A percentile compares a stretch with the other conserved stretches of the same genome.
phyloP scores from a whole-genome alignment of 176 grass and related monocot genomes.

The Olyra latifolia region DNA sequence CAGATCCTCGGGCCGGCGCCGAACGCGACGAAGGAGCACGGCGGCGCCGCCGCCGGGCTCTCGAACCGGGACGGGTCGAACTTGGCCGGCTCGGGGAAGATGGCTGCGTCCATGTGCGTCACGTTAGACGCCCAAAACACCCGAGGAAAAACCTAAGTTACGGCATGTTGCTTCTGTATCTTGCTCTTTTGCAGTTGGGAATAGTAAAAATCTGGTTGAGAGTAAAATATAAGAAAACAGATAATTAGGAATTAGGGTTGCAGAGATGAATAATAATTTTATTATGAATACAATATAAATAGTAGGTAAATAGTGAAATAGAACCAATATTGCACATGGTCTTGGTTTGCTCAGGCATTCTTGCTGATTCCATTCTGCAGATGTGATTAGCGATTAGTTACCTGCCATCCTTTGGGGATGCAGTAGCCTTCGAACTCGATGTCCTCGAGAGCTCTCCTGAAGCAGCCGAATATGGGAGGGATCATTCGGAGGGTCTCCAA shows the following conservation, averaged over 20 bases:
- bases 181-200: too few relatives aligned
- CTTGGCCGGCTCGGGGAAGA: conserved; percentile 42
- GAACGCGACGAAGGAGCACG: conserved; percentile 51
- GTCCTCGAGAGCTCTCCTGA: conserved; percentile 31
- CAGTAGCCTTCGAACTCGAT: conserved; percentile 42
- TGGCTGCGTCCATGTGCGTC: conserved; percentile 43
- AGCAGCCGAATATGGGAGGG: conserved; percentile 45
- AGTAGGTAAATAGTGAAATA: too few relatives aligned
- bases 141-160: conserved; percentile 13
- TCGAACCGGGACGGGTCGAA: conserved; percentile 54
- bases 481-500: conserved; percentile 43
- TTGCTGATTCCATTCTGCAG: too few relatives aligned
- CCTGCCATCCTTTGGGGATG: conserved; percentile 59
- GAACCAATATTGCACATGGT: too few relatives aligned
- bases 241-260: too few relatives aligned
- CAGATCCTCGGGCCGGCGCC: conserved; percentile 48
- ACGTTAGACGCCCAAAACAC: conserved; percentile 45
- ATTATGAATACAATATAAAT: too few relatives aligned
- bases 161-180: too few relatives aligned
- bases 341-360: too few relatives aligned
- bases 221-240: too few relatives aligned
- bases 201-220: too few relatives aligned
- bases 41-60: conserved; percentile 13
- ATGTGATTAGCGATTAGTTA: background rate
- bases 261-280: too few relatives aligned